These are phyloP conservation scores for Didymella segeticola DNA, from an alignment of 2,329 filamentous ascomycete species.

Conservation along the genomic window DNA sequence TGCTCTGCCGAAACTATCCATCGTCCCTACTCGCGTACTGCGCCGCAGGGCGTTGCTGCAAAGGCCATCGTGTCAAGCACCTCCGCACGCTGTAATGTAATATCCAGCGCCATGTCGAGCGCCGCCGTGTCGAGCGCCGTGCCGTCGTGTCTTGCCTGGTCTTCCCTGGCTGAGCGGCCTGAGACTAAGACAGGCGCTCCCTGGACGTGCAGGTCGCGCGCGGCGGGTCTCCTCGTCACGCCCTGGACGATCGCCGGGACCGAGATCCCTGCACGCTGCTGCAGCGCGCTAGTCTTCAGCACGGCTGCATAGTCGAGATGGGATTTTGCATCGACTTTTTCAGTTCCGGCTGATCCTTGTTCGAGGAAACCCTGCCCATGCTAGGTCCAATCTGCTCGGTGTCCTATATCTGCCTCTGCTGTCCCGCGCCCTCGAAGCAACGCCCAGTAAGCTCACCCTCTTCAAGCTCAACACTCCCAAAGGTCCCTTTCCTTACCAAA, in stretches of 20 bases:
- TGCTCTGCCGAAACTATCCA: neutral
- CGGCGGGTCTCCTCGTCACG: slow-evolving; percentile 18
- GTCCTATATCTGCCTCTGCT: slow-evolving; percentile 18
- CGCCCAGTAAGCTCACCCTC: slow-evolving; percentile 14
- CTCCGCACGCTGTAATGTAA: neutral
- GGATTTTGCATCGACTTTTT: slow-evolving; percentile 23
- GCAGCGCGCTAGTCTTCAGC: slow-evolving; percentile 14
- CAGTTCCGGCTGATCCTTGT: slow-evolving; percentile 20
- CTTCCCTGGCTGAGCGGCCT: too few species aligned
- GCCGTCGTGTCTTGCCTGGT: too few species aligned
- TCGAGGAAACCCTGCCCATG: slow-evolving; percentile 7
- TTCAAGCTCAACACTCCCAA: neutral
- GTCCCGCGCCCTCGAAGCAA: slow-evolving; percentile 10
- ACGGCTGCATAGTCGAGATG: slow-evolving; percentile 22
- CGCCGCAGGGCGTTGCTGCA: neutral
- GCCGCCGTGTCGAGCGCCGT: slow-evolving; percentile 7
- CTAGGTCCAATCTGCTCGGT: slow-evolving; percentile 20
- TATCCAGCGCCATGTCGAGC: slow-evolving; percentile 4
- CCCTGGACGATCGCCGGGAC: slow-evolving; percentile 19
- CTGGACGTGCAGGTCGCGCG: slow-evolving; percentile 14
- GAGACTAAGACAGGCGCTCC: slow-evolving; percentile 10
- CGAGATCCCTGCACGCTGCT: slow-evolving; percentile 13
- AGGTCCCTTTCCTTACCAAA: neutral
- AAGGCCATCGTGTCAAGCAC: neutral
- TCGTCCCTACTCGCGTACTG: neutral